phyloP scores from a whole-genome alignment of 2,329 filamentous ascomycete species.

The Sarocladiaceae sp. region DNA sequence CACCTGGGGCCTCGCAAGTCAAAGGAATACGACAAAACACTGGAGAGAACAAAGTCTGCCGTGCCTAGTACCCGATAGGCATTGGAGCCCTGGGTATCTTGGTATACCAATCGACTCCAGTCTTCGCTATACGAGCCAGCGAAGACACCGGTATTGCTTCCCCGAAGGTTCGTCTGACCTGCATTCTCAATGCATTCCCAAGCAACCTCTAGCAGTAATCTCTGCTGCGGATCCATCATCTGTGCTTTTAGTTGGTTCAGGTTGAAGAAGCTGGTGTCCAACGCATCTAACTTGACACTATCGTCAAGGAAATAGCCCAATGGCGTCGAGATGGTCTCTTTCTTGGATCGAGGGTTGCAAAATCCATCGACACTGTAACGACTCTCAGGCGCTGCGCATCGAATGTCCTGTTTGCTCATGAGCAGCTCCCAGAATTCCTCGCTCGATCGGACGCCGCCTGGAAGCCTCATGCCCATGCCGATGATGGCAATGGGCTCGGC shows the following conservation, averaged over 20 bases:
- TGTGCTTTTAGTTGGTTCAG: constrained; percentile 22
- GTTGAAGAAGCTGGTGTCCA: constrained; percentile 22
- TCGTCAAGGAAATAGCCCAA: constrained; percentile 23
- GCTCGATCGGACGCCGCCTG: constrained; percentile 29
- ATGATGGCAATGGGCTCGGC: constrained; percentile 32
- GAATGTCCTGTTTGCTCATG: constrained; percentile 12
- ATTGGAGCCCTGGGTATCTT: not conserved
- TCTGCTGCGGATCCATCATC: constrained; percentile 26
- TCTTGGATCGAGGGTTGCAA: constrained; percentile 1
- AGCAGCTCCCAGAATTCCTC: constrained; percentile 36
- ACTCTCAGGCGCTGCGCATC: constrained; percentile 12
- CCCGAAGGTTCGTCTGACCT: constrained; percentile 21
- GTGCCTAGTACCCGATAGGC: constrained; percentile 20
- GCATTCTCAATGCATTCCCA: constrained; percentile 14
- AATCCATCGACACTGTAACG: constrained; percentile 15
- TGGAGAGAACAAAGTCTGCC: constrained; percentile 21
- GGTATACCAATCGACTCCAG: constrained; percentile 20
- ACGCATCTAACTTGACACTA: constrained; percentile 16
- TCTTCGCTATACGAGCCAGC: constrained; percentile 28
- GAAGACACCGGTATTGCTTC: constrained; percentile 23
- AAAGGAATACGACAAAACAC: constrained; percentile 26
- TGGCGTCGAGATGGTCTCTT: constrained; percentile 12
- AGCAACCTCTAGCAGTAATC: constrained; percentile 24
- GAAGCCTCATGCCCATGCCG: constrained; percentile 36
- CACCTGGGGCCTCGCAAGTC: constrained; percentile 20